These are phyloP conservation scores for Ambrosiella xylebori DNA, from an alignment of 2,329 filamentous ascomycete species.

Conservation along the genomic window DNA sequence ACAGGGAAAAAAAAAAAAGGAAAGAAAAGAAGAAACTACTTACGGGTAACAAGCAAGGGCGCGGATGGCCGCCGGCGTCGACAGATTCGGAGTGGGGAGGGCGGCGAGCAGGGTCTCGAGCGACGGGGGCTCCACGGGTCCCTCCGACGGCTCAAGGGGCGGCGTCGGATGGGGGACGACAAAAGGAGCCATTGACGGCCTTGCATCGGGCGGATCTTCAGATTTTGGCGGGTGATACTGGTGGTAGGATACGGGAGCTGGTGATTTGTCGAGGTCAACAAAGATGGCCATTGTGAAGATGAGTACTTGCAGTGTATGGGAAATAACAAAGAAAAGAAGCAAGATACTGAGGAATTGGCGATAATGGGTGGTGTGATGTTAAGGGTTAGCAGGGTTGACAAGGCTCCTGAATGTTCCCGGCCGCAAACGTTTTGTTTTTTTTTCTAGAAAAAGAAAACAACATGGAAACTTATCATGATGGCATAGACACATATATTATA, in stretches of 20 bases:
- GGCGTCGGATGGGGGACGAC: not conserved
- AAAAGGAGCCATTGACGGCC: too few species aligned
- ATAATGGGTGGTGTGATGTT: too few species aligned
- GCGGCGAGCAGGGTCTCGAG: not conserved
- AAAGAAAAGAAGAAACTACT: slow-evolving; percentile 5
- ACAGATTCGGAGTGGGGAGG: not conserved
- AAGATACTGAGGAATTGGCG: too few species aligned
- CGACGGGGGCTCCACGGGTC: not conserved
- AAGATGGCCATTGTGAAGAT: slow-evolving; percentile 14
- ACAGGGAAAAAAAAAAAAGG: not conserved
- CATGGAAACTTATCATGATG: too few species aligned
- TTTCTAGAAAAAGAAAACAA: too few species aligned
- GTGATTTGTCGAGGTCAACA: slow-evolving; percentile 13
- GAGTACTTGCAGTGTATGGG: not conserved
- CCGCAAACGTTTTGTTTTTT: too few species aligned
- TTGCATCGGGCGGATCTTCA: too few species aligned
- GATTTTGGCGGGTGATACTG: too few species aligned
- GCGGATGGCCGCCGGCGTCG: slow-evolving; percentile 6
- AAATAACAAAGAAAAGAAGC: not conserved
- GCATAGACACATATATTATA: too few species aligned
- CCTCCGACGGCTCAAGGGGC: not conserved
- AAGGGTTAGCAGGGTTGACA: too few species aligned
- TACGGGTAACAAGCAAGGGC: slow-evolving; percentile 24
- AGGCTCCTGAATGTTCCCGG: too few species aligned
- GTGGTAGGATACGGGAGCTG: too few species aligned